A percentile compares a stretch with the other conserved stretches of the same genome.
Evolutionary conservation across 2,329 filamentous ascomycete genomes (phyloP).

Genomic region (Dactylellina sp.): DNA sequence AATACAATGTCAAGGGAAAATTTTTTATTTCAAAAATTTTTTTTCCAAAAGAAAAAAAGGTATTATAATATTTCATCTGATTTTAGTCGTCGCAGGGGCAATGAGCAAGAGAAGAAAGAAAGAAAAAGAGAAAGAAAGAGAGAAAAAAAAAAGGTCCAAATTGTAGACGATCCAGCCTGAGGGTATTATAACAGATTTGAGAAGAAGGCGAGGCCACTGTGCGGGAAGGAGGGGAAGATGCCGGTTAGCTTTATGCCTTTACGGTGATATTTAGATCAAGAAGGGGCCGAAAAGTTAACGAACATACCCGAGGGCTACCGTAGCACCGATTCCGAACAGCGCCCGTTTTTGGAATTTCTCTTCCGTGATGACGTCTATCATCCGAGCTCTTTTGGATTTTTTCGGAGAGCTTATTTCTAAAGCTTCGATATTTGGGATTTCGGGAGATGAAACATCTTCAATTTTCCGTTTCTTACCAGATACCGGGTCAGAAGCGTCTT

Average conservation of each 20-base stretch:
- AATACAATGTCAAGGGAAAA: no score
- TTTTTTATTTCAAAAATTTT: no score
- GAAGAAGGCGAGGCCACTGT: constrained; percentile 42
- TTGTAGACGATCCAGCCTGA: constrained; percentile 10
- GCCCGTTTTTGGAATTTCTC: constrained; percentile 88
- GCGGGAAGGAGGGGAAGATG: background rate
- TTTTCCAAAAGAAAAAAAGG: constrained; percentile 58
- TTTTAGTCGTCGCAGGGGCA: constrained; percentile 61
- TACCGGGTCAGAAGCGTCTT: constrained; percentile 59
- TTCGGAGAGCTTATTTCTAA: constrained; percentile 71
- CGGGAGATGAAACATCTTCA: constrained; percentile 63
- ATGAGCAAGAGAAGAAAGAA: background rate
- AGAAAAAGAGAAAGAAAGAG: background rate
- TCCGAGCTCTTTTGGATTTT: constrained; percentile 77
- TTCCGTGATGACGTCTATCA: constrained; percentile 80
- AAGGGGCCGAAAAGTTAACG: background rate
- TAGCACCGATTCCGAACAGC: constrained; percentile 85
- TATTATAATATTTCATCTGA: no score
- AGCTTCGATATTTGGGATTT: constrained; percentile 63
- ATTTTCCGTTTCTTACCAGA: constrained; percentile 47
- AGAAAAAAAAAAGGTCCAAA: background rate
- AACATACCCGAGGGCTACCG: constrained; percentile 89
- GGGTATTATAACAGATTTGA: constrained; percentile 43
- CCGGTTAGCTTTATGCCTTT: background rate
- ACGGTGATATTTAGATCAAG: background rate